Base-by-base conservation (phyloP, 2,329 filamentous ascomycete genomes). In the Bipolaris victoriae region DNA sequence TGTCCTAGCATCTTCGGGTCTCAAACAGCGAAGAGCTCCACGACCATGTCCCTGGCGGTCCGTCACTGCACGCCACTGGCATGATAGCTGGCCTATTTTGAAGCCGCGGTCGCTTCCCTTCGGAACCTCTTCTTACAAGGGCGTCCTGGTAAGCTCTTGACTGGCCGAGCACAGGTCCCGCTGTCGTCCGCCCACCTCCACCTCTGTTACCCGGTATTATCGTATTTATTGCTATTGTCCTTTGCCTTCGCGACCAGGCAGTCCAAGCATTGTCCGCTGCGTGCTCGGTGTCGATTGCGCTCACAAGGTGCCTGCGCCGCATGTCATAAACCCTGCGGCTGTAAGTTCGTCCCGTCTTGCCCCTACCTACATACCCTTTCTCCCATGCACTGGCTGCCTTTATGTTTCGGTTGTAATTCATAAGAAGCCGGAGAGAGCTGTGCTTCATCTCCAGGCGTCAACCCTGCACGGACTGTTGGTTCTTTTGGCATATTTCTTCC, bases 401-500 rank as follows among this genome's bases (percentile, higher is more conserved):
- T 60, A 46, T 57, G 63, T 67, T 67, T 71, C 72, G 68, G 68
- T 64, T 73, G 65, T 68, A 63, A 58, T 65, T 67, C 65, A 70
- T 62, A 66, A 69, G 65, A 65, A 68, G 66, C 73, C 70, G 71
- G 67, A 71, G 60, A 31, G 57, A 63, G 53, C 57, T 66, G 67
- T 70, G 68, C 66, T 72, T 64, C 70, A 69, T 74, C 71, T 67
- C 70, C 72, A 73, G 70, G 74, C 70, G 68, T 72, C 73, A 74
- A 69, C 66, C 70, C 72, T 76, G 73, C 72, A 76, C 71, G 70
- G 72, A 73, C 73, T 69, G 62, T 63, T 66, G 68, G 61, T 69
- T 73, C 68, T 39, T 69, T 69, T 74, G 69, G 67, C 64, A 69
- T 57, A 60, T 65, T 65, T 64, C 65, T 46, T 65, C 61, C 63